phyloP scores from a whole-genome alignment of 83 land plant species.

The Diphasiastrum complanatum region DNA sequence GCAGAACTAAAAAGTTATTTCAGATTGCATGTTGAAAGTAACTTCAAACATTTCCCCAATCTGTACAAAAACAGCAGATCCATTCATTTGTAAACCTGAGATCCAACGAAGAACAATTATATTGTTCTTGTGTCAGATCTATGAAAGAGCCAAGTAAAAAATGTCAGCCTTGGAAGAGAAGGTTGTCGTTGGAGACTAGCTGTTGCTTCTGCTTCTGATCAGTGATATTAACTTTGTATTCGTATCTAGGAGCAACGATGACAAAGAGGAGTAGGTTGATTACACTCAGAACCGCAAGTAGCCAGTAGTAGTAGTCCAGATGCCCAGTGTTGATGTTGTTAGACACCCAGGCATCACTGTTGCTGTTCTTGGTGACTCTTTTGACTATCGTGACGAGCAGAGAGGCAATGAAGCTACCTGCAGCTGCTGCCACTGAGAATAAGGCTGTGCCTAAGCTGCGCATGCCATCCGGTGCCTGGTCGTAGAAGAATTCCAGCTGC shows the following conservation, averaged over 20 bases:
- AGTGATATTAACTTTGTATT: conserved; percentile 22
- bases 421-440: conserved; percentile 30
- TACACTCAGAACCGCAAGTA: conserved; percentile 37
- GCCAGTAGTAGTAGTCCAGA: conserved; percentile 58
- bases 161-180: too few relatives aligned
- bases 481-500: conserved; percentile 56
- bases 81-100: too few relatives aligned
- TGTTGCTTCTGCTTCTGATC: too few relatives aligned
- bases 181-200: too few relatives aligned
- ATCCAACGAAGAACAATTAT: too few relatives aligned
- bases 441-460: conserved; percentile 47
- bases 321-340: conserved; percentile 50
- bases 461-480: conserved; percentile 60
- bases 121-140: too few relatives aligned
- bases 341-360: conserved; percentile 47
- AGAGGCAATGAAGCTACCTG: conserved; percentile 54
- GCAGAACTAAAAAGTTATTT: too few relatives aligned
- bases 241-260: conserved; percentile 21
- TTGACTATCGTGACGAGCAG: conserved; percentile 36
- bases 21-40: too few relatives aligned
- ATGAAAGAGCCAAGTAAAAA: too few relatives aligned
- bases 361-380: conserved; percentile 22
- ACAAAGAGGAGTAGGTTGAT: conserved; percentile 48
- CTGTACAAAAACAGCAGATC: too few relatives aligned
- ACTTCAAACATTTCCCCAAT: too few relatives aligned